These are phyloP conservation scores for Chaetoceros muelleri DNA, from an alignment of 108 stramenopile species.

Conservation along the genomic window DNA sequence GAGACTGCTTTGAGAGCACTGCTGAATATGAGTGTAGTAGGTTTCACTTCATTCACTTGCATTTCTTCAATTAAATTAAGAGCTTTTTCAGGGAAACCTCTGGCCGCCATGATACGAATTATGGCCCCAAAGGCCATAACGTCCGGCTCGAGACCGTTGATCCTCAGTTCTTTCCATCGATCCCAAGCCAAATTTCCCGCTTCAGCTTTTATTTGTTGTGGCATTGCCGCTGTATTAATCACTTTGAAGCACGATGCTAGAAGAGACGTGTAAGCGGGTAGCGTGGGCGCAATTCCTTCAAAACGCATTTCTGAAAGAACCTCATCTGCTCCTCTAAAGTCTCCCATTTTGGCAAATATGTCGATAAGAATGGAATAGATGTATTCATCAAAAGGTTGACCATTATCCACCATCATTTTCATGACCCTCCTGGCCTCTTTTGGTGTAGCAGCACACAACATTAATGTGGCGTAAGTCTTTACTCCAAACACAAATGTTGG, in stretches of 20 bases:
- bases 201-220: conserved; percentile 55
- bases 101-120: conserved; percentile 57
- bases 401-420: conserved; percentile 42
- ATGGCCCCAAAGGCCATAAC: conserved; percentile 79
- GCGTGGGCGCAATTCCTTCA: conserved; percentile 32
- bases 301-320: conserved; percentile 64
- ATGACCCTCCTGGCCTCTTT: conserved; percentile 66
- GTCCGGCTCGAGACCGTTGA: conserved; percentile 68
- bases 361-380: conserved; percentile 79
- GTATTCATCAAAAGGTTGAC: conserved; percentile 39
- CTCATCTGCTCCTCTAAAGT: conserved; percentile 57
- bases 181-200: conserved; percentile 66
- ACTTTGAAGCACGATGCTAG: conserved; percentile 74
- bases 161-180: conserved; percentile 75
- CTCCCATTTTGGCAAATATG: conserved; percentile 64
- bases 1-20: conserved; percentile 60
- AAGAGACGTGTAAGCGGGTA: conserved; percentile 74
- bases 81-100: conserved; percentile 67
- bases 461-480: conserved; percentile 42
- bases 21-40: conserved; percentile 72
- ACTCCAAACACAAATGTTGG: conserved; percentile 53
- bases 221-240: conserved; percentile 46
- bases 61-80: conserved; percentile 72
- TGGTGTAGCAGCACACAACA: conserved; percentile 62
- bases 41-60: conserved; percentile 55